Conservation (phyloP, 768 basidiomycete genomes). For the Steccherinum ochraceum region DNA sequence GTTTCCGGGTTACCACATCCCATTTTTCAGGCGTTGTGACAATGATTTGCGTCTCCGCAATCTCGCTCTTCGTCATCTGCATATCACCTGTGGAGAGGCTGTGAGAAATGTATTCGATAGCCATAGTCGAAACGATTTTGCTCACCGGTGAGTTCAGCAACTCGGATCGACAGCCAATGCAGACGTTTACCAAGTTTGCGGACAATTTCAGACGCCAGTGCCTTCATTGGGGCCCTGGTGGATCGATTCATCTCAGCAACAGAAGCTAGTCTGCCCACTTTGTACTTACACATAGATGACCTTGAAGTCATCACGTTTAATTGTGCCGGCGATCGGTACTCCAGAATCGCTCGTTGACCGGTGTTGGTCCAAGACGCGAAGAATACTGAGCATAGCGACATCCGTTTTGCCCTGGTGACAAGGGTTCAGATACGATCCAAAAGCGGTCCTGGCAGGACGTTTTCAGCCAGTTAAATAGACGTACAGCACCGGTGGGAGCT, state of each 20-base stretch:
- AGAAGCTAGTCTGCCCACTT: too few relatives aligned
- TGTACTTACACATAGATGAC: constrained; percentile 89
- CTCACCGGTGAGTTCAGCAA: constrained; percentile 85
- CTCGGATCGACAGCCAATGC: constrained; percentile 79
- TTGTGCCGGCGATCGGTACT: constrained; percentile 37
- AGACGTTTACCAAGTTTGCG: constrained; percentile 88
- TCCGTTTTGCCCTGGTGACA: constrained; percentile 90
- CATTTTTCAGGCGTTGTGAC: constrained; percentile 99
- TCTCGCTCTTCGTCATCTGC: constrained; percentile 92
- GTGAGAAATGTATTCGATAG: neutral
- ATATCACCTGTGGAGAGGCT: constrained; percentile 62
- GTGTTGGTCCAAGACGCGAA: constrained; percentile 82
- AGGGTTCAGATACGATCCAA: neutral
- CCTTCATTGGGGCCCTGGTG: constrained; percentile 95
- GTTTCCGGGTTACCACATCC: constrained; percentile 98
- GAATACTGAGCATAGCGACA: constrained; percentile 89
- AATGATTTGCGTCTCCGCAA: constrained; percentile 93
- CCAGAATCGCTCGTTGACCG: constrained; percentile 25
- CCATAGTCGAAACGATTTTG: neutral
- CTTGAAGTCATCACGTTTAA: constrained; percentile 77
- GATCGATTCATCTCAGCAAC: neutral
- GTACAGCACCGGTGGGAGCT: constrained; percentile 97
- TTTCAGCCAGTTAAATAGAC: constrained; percentile 20
- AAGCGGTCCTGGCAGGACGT: too few relatives aligned
- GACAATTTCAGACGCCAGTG: constrained; percentile 90